A percentile compares a stretch with the other conserved stretches of the same genome.
Conservation (phyloP, 2,329 filamentous ascomycete genomes). For the Emmonsiellopsis sp. region DNA sequence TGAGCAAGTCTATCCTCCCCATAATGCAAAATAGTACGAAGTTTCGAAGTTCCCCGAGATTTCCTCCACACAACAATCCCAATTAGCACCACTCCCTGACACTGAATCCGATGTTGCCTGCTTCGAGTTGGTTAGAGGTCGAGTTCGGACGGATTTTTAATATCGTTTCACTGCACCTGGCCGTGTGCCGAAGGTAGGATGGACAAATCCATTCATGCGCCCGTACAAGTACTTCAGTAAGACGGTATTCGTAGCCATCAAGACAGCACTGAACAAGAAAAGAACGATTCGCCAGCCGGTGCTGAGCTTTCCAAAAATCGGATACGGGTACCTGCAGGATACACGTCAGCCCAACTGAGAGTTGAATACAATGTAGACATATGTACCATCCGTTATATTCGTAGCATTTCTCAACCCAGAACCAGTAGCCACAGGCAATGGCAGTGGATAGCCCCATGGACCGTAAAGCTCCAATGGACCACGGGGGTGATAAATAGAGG, state of each 20-base stretch:
- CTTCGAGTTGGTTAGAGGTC: not conserved
- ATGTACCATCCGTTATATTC: constrained; percentile 47
- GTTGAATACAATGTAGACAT: not conserved
- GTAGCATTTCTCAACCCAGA: constrained; percentile 55
- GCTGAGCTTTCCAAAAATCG: constrained; percentile 62
- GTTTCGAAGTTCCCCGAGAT: too few relatives aligned
- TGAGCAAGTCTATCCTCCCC: too few relatives aligned
- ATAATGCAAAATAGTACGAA: too few relatives aligned
- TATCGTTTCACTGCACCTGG: not conserved
- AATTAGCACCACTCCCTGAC: too few relatives aligned
- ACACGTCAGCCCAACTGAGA: not conserved
- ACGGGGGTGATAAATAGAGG: constrained; percentile 51
- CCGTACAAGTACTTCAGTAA: constrained; percentile 62
- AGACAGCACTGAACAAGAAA: constrained; percentile 58
- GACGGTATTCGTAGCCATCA: constrained; percentile 64
- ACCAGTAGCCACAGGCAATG: constrained; percentile 53
- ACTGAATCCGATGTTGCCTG: not conserved
- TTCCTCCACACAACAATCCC: too few relatives aligned
- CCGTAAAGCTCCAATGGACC: constrained; percentile 45
- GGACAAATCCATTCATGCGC: constrained; percentile 30
- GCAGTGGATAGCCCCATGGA: constrained; percentile 39
- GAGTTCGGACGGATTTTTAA: not conserved
- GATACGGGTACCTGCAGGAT: constrained; percentile 66
- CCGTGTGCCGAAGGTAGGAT: not conserved
- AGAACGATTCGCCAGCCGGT: constrained; percentile 57